Evolutionary conservation across 2,329 filamentous ascomycete genomes (phyloP), one percentile per base, ranked within the genome.

Genomic region (Stagonosporopsis cucurbitacearum): DNA sequence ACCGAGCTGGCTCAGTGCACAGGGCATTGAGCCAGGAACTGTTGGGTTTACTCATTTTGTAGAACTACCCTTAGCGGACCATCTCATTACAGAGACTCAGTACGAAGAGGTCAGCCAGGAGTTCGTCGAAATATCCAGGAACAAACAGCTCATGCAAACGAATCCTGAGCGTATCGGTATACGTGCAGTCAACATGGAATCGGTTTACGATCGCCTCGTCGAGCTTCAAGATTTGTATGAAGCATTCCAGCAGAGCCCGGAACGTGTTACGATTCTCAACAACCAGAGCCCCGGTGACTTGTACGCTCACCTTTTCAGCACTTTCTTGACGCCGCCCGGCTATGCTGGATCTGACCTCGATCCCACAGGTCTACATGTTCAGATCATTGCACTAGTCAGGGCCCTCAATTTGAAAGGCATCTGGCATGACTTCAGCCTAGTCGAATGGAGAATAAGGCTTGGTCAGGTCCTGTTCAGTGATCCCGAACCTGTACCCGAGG

Each of bases 371-470:
- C 77, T 92, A 19, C 82, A 87, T 39, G 86, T 89, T 32, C 89
- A 92, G 68, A 90, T 91, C 52, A 81, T 87, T 62, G 84, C 86
- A 4, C 76, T 92, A 17, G 81, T 91, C 41, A 86, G 86, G 68
- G 83, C 88, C 9, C 80, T 92, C 40, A 84, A 83, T 0, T 77
- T 84, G 7, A 81, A 86, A 50, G 87, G 88, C 52, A 83, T 90
- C 41, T 92, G 89, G 89, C 82, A 89, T 47, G 88, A 92, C 72
- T 89, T 92, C 62, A 88, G 87, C 19, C 81, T 87, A 28, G 86
- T 91, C 6, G 88, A 91, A 69, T 91, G 88, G 88, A 83, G 89
- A 33, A 88, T 92, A 54, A 81, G 88, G 12, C 78, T 92, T 1
- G 89, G 89, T 6, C 88, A 91, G 73, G 81, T 91, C 37, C 75